Conservation (phyloP, 352 stramenopile species). For the Phytophthora gonapodyides region DNA sequence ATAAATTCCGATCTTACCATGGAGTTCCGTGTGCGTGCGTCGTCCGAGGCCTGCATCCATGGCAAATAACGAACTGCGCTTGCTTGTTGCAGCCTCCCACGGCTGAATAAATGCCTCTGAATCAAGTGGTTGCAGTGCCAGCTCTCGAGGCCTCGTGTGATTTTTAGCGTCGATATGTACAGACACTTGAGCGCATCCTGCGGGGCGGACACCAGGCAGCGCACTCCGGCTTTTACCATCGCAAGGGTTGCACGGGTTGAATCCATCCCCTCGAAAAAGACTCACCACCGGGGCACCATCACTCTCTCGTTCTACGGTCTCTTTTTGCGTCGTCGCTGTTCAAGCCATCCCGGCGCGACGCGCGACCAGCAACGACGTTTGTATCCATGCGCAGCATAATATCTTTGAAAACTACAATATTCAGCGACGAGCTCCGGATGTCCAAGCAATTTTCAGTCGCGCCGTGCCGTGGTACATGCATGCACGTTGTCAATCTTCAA, state of each 20-base stretch:
- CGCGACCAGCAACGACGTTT: constrained; percentile 4
- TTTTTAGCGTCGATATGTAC: not conserved
- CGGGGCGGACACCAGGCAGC: constrained; percentile 3
- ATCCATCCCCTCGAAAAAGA: not conserved
- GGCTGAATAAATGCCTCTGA: not conserved
- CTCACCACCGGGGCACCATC: constrained; percentile 9
- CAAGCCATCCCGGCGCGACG: constrained; percentile 9
- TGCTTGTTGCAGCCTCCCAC: too few relatives aligned
- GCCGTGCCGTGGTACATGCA: too few relatives aligned
- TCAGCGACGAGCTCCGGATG: constrained; percentile 13
- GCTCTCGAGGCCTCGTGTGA: not conserved
- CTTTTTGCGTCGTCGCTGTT: not conserved
- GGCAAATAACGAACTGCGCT: not conserved
- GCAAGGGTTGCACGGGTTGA: not conserved
- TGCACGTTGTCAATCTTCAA: constrained; percentile 19
- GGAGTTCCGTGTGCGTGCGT: constrained; percentile 2
- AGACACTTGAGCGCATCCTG: constrained; percentile 5
- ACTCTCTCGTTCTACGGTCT: constrained; percentile 12
- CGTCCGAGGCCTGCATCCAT: too few relatives aligned
- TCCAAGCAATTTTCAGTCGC: constrained; percentile 9
- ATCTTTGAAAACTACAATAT: constrained; percentile 27
- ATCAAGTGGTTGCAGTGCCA: constrained; percentile 3
- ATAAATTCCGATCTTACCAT: constrained; percentile 11
- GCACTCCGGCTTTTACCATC: constrained; percentile 8
- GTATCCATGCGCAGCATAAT: constrained; percentile 20